phyloP scores from a whole-genome alignment of 495 filamentous ascomycete species.

The Talaromyces nanjingensis region DNA sequence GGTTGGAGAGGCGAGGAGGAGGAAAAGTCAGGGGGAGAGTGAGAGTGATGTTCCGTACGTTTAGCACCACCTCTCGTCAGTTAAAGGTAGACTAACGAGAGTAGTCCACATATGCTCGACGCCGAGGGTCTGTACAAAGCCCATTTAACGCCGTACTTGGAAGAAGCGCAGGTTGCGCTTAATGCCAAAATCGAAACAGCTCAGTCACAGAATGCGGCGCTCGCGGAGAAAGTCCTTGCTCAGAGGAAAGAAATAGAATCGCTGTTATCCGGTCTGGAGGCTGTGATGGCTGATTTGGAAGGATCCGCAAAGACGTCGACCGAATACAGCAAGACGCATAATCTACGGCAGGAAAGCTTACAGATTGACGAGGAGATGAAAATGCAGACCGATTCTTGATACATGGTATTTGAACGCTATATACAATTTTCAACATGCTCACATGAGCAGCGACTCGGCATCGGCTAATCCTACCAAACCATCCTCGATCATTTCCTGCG shows the following conservation, averaged over 20 bases:
- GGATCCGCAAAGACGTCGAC: slow-evolving; percentile 47
- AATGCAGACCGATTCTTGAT: slow-evolving; percentile 19
- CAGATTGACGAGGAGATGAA: slow-evolving; percentile 39
- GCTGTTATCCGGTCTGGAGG: slow-evolving; percentile 58
- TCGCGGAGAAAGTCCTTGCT: slow-evolving; percentile 53
- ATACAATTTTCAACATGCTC: slow-evolving; percentile 13
- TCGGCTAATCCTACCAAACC: slow-evolving; percentile 32
- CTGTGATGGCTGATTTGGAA: slow-evolving; percentile 62
- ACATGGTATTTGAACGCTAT: slow-evolving; percentile 4
- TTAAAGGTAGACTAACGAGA: background rate
- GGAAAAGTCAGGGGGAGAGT: slow-evolving; percentile 39
- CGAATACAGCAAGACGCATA: slow-evolving; percentile 31
- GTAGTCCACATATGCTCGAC: slow-evolving; percentile 71
- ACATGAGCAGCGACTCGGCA: slow-evolving; percentile 31
- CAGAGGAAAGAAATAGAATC: slow-evolving; percentile 71
- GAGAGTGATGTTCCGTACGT: slow-evolving; percentile 30
- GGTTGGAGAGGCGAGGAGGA: slow-evolving; percentile 58
- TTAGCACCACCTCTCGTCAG: no score
- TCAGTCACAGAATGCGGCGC: slow-evolving; percentile 55
- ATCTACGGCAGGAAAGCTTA: slow-evolving; percentile 34
- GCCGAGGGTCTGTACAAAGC: slow-evolving; percentile 58
- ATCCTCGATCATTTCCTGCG: slow-evolving; percentile 45
- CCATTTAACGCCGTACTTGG: slow-evolving; percentile 63
- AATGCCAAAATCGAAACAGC: slow-evolving; percentile 53
- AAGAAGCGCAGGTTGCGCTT: slow-evolving; percentile 52